A percentile compares a stretch with the other conserved stretches of the same genome.
These are phyloP conservation scores for Syzygium jambos DNA, from an alignment of 345 rosid genomes.

Conservation along the genomic window DNA sequence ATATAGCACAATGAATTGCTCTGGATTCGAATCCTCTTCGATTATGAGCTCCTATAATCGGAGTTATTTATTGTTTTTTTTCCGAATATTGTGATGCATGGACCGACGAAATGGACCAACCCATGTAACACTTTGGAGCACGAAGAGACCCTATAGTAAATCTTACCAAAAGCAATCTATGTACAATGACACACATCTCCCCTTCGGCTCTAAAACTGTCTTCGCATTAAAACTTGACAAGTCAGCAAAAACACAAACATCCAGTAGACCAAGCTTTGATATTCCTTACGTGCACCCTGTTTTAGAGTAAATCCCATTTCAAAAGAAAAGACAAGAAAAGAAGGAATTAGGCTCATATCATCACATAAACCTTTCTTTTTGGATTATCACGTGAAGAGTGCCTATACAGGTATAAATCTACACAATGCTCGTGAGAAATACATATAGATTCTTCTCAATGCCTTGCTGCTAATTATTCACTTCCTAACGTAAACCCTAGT, in stretches of 20 bases:
- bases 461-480: background rate
- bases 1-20: background rate
- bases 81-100: background rate
- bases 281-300: constrained; percentile 59
- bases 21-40: background rate
- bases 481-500: background rate
- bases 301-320: constrained; percentile 23
- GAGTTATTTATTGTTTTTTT: background rate
- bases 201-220: constrained; percentile 32
- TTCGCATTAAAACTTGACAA: constrained; percentile 52
- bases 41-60: background rate
- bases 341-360: background rate
- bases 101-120: background rate
- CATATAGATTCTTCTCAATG: background rate
- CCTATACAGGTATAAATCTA: background rate
- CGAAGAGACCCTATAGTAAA: background rate
- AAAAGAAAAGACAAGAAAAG: background rate
- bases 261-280: constrained; percentile 52
- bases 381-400: background rate
- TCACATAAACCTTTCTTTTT: background rate
- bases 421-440: background rate
- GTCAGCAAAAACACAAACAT: constrained; percentile 58
- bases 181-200: constrained; percentile 12
- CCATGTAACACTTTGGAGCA: background rate
- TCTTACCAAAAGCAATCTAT: constrained; percentile 23